These are phyloP conservation scores for Ceratocystis harringtonii DNA, from an alignment of 2,329 filamentous ascomycete genomes.

Conservation along the genomic window DNA sequence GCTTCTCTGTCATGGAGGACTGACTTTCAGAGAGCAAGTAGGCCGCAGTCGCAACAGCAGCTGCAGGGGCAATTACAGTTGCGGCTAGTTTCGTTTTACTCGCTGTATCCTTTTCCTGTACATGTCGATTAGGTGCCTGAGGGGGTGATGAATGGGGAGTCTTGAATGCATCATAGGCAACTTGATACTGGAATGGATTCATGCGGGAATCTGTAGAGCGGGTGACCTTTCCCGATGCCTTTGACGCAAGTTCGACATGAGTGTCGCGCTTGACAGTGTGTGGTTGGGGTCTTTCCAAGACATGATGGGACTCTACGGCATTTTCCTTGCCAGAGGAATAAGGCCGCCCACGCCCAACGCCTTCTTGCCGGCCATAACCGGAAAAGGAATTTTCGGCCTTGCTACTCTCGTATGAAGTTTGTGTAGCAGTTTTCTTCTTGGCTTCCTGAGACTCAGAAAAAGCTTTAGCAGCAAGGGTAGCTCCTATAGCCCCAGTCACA, in stretches of 20 bases:
- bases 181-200: conserved; percentile 46
- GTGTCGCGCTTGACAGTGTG: background rate
- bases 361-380: background rate
- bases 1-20: background rate
- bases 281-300: background rate
- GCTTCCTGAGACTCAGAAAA: conserved; percentile 18
- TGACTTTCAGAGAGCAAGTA: background rate
- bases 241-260: background rate
- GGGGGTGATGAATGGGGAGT: conserved; percentile 30
- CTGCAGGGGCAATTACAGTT: background rate
- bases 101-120: background rate
- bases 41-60: background rate
- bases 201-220: conserved; percentile 21
- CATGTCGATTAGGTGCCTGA: conserved; percentile 22
- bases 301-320: background rate
- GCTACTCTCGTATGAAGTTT: conserved; percentile 20
- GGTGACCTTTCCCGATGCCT: background rate
- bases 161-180: conserved; percentile 37
- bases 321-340: conserved; percentile 1
- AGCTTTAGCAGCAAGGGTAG: conserved; percentile 28
- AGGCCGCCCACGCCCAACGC: background rate
- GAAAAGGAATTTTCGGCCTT: background rate
- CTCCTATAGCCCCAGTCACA: conserved; percentile 35
- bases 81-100: background rate
- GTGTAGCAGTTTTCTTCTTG: conserved; percentile 28